Conservation (phyloP, 352 stramenopile genomes). For the Phytophthora rubi region DNA sequence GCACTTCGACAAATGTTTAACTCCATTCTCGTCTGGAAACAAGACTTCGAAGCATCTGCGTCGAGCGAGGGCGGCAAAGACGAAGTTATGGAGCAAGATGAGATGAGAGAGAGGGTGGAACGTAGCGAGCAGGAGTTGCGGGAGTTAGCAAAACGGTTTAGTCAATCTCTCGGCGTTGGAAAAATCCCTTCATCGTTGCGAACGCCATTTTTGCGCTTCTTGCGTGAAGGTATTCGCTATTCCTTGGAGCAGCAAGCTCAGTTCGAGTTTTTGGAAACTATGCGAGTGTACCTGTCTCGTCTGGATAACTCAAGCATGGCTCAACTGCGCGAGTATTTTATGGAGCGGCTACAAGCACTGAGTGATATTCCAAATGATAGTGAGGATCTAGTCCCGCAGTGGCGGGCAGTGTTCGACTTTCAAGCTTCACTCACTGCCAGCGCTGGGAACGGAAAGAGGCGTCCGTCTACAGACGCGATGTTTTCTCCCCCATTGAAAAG, state of each 20-base stretch:
- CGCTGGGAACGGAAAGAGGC: slow-evolving; percentile 18
- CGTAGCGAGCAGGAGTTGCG: slow-evolving; percentile 60
- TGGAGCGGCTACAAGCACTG: slow-evolving; percentile 57
- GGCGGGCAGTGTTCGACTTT: slow-evolving; percentile 77
- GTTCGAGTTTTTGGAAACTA: slow-evolving; percentile 72
- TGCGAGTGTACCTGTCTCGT: slow-evolving; percentile 77
- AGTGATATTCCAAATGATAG: slow-evolving; percentile 48
- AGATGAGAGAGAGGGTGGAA: slow-evolving; percentile 63
- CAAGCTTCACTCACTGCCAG: slow-evolving; percentile 45
- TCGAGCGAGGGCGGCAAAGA: slow-evolving; percentile 20
- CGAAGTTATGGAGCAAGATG: slow-evolving; percentile 53
- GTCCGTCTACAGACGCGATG: slow-evolving; percentile 15
- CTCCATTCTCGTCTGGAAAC: slow-evolving; percentile 66
- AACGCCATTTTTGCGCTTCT: slow-evolving; percentile 81
- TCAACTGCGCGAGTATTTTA: slow-evolving; percentile 76
- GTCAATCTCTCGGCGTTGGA: slow-evolving; percentile 80
- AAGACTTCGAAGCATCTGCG: slow-evolving; percentile 49
- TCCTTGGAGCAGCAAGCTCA: slow-evolving; percentile 61
- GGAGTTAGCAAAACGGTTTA: slow-evolving; percentile 82
- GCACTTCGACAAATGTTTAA: slow-evolving; percentile 75
- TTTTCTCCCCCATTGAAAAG: slow-evolving; percentile 41
- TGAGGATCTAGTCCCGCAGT: slow-evolving; percentile 52
- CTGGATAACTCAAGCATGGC: slow-evolving; percentile 68
- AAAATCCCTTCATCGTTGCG: slow-evolving; percentile 71
- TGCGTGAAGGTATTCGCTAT: slow-evolving; percentile 83